phyloP scores from a whole-genome alignment of 2,329 filamentous ascomycete species.

The Orbilia javanica region DNA sequence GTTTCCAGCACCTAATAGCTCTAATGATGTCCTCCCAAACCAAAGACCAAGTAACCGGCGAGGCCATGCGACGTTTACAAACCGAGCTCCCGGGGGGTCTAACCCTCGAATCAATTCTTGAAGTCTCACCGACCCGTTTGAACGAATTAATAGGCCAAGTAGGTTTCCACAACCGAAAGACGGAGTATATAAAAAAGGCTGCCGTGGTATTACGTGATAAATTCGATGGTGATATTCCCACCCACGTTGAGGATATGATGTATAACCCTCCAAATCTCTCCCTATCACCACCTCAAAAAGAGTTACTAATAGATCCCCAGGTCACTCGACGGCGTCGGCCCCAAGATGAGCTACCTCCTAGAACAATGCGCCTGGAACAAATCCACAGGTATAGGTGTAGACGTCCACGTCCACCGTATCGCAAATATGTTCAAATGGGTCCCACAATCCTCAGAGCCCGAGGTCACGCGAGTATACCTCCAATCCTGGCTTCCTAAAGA shows the following conservation, averaged over 20 bases:
- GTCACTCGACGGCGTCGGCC: conserved; percentile 77
- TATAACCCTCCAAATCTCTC: conserved; percentile 68
- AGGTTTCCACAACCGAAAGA: conserved; percentile 96
- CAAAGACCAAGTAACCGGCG: conserved; percentile 89
- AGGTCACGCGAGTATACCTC: conserved; percentile 81
- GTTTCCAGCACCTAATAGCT: conserved; percentile 87
- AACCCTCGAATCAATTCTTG: conserved; percentile 81
- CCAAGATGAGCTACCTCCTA: conserved; percentile 94
- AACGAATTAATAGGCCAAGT: conserved; percentile 85
- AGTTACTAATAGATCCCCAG: conserved; percentile 7
- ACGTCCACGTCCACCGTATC: conserved; percentile 94
- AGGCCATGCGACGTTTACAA: conserved; percentile 83
- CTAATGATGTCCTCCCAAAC: conserved; percentile 94
- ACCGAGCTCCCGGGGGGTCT: conserved; percentile 76
- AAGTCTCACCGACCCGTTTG: conserved; percentile 74
- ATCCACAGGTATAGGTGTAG: conserved; percentile 85
- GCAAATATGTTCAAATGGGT: conserved; percentile 92
- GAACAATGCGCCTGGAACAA: conserved; percentile 80
- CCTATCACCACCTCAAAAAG: background rate
- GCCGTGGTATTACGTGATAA: conserved; percentile 79
- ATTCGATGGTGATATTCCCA: conserved; percentile 81
- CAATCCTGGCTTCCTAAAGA: conserved; percentile 86
- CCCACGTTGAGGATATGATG: conserved; percentile 79
- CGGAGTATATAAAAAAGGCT: conserved; percentile 81
- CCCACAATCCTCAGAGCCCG: conserved; percentile 81